These are phyloP conservation scores for Luzula sylvatica DNA, from an alignment of 176 grass and related monocot genomes.

Conservation along the genomic window DNA sequence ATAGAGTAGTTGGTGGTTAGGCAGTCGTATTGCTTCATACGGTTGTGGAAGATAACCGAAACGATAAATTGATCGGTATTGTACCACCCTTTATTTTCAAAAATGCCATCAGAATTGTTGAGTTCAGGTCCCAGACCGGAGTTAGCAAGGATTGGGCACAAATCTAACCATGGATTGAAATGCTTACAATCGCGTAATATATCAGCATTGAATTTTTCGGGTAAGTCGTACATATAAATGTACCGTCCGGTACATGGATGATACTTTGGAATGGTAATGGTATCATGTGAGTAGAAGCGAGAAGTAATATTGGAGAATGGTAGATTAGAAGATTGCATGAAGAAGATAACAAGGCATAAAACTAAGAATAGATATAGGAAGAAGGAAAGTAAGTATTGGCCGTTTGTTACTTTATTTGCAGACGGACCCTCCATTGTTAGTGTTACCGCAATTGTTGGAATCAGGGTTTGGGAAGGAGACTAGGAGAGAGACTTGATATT, in stretches of 20 bases:
- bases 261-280: neutral
- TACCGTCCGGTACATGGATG: conserved; percentile 1
- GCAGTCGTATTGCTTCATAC: conserved; percentile 16
- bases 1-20: conserved; percentile 3
- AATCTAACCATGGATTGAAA: neutral
- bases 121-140: conserved; percentile 7
- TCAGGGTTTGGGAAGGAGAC: no score
- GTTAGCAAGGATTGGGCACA: neutral
- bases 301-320: no score
- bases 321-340: no score
- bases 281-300: no score
- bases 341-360: no score
- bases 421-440: no score
- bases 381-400: no score
- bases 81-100: conserved; percentile 2
- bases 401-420: no score
- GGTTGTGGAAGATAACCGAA: conserved; percentile 1
- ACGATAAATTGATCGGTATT: neutral
- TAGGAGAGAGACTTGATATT: no score
- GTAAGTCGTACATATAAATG: conserved; percentile 9
- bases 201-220: conserved; percentile 7
- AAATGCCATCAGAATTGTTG: neutral
- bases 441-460: no score
- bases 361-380: no score
- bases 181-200: conserved; percentile 2